Conservation (phyloP, 1,284 basidiomycete genomes). For the Agroathelia rolfsii region DNA sequence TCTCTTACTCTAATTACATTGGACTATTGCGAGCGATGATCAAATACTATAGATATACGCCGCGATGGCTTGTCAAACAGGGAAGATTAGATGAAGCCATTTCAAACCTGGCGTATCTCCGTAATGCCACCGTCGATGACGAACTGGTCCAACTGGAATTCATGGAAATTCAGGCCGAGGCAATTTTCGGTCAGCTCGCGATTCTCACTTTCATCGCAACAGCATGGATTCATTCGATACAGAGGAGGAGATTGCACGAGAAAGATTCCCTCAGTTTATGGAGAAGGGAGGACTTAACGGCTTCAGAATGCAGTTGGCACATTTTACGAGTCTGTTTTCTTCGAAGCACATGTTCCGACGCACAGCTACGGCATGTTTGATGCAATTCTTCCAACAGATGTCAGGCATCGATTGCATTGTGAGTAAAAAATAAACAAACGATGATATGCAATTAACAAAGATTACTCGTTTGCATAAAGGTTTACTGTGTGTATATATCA, state of each 20-base stretch:
- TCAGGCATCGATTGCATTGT: slow-evolving; percentile 17
- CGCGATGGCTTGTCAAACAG: slow-evolving; percentile 28
- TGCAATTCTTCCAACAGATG: slow-evolving; percentile 19
- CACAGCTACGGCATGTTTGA: slow-evolving; percentile 17
- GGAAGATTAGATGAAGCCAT: slow-evolving; percentile 25
- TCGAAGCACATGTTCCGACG: slow-evolving; percentile 16
- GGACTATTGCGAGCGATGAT: no score
- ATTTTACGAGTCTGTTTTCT: slow-evolving; percentile 16
- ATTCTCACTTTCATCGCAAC: not conserved
- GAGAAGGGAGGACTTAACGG: slow-evolving; percentile 6
- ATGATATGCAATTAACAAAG: slow-evolving; percentile 4
- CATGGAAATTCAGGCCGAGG: slow-evolving; percentile 22
- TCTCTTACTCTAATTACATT: no score
- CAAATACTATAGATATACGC: no score
- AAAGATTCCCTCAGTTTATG: slow-evolving; percentile 14
- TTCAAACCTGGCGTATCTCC: slow-evolving; percentile 26
- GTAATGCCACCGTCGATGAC: slow-evolving; percentile 21
- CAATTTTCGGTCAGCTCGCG: slow-evolving; percentile 17
- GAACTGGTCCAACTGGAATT: slow-evolving; percentile 23
- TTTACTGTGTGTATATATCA: no score
- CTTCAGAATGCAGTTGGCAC: slow-evolving; percentile 15
- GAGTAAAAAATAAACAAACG: not conserved
- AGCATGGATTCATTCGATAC: no score
- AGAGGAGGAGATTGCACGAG: slow-evolving; percentile 17
- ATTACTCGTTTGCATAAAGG: no score